Evolutionary conservation across 2,329 filamentous ascomycete genomes (phyloP), one percentile per base, ranked within the genome.

Genomic region (Rhinocladiella similis): DNA sequence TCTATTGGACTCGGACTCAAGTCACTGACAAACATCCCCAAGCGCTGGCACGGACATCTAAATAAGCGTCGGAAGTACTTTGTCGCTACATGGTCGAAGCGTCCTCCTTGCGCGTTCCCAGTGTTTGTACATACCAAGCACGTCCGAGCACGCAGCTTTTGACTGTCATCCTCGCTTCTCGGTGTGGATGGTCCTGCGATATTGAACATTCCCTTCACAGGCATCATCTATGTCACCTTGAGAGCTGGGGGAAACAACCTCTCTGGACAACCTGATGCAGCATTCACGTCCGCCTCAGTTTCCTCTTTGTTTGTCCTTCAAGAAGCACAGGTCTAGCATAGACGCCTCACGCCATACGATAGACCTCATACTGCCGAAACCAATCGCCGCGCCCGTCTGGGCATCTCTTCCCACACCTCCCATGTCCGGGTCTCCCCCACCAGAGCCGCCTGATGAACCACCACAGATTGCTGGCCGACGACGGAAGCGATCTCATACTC

Each of bases 401-500:
- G 72, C 71, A 60, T 65, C 71, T 65, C 67, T 72, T 52, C 65
- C 68, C 62, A 67, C 70, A 66, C 70, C 70, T 72, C 71, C 70
- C 70, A 76, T 76, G 74, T 75, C 74, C 66, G 70, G 71, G 65
- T 71, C 72, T 64, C 69, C 71, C 61, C 67, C 68, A 63, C 67
- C 65, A 59, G 69, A 71, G 56, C 69, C 70, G 59, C 69, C 71
- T 63, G 62, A 68, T 65, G 70, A 73, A 62, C 68, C 67, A 63
- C 67, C 72, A 65, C 69, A 68, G 65, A 67, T 68, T 54, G 64
- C 66, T 52, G 69, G 69, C 53, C 66, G 68, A 36, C 56, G 65
- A 53, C 66, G 65, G 45, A 67, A 66, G 60, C 68, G 68, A 59
- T 68, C 69, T 51, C 63, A 68, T 20, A 63, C 68, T 46, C 65